A percentile compares a stretch with the other conserved stretches of the same genome.
These are phyloP conservation scores for Polyporus tsugae DNA, from an alignment of 1,284 basidiomycete genomes.

Conservation along the genomic window DNA sequence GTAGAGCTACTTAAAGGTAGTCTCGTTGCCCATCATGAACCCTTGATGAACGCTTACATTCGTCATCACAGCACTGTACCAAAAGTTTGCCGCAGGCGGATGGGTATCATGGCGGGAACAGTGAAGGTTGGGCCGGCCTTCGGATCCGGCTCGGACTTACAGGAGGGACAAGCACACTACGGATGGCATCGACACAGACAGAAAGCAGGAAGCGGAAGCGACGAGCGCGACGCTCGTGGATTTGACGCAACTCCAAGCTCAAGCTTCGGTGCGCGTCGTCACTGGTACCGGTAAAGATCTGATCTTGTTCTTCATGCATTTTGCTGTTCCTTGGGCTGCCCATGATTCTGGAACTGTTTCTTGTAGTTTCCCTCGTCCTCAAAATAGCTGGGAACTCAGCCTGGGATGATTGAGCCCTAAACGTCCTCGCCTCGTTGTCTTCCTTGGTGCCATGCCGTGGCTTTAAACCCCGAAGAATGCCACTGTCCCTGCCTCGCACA, in stretches of 20 bases:
- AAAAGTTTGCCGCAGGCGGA: too few species aligned
- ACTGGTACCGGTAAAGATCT: background rate
- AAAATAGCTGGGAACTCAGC: background rate
- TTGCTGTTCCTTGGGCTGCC: background rate
- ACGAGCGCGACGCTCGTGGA: background rate
- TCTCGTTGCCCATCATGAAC: too few species aligned
- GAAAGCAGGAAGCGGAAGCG: too few species aligned
- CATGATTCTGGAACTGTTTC: background rate
- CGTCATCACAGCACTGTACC: too few species aligned
- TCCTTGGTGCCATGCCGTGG: background rate
- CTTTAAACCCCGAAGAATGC: conserved; percentile 5
- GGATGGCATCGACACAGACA: too few species aligned
- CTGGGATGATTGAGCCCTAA: background rate
- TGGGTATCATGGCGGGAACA: too few species aligned
- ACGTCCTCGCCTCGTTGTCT: background rate
- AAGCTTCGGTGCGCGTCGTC: background rate
- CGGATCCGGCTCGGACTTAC: background rate
- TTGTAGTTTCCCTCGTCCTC: background rate
- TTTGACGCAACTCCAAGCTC: background rate
- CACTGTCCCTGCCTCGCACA: conserved; percentile 2
- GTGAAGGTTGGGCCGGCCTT: background rate
- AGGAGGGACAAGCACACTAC: too few species aligned
- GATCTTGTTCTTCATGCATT: background rate
- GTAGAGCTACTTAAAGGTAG: too few species aligned
- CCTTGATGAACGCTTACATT: too few species aligned